Evolutionary conservation across 805 yeast genomes (phyloP).

Genomic region (Candida succiphila): DNA sequence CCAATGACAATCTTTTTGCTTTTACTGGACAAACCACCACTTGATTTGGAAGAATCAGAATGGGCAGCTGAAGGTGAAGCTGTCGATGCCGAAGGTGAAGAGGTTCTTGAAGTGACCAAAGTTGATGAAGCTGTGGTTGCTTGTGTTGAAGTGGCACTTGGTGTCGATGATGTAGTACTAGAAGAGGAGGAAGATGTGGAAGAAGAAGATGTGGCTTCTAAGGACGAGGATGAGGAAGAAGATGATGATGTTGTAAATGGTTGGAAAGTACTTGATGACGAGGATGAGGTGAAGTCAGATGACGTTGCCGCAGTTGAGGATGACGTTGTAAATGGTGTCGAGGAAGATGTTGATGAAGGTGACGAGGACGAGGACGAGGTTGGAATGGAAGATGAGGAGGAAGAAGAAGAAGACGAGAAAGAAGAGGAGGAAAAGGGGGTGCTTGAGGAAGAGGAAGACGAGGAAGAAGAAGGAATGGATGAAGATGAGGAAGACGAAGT

Average conservation of each 20-base stretch:
- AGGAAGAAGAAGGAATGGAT: neutral
- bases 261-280: constrained; percentile 3
- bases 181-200: constrained; percentile 4
- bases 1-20: constrained; percentile 52
- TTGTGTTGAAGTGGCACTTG: constrained; percentile 2
- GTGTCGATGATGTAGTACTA: constrained; percentile 1
- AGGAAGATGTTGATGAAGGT: constrained; percentile 7
- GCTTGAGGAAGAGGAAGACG: constrained; percentile 5
- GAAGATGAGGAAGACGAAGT: constrained; percentile 13
- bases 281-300: neutral
- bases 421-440: constrained; percentile 7
- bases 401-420: constrained; percentile 8
- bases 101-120: constrained; percentile 2
- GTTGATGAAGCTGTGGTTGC: neutral
- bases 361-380: neutral
- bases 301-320: constrained; percentile 6
- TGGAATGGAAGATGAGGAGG: constrained; percentile 2
- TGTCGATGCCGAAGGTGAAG: constrained; percentile 4
- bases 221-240: constrained; percentile 3
- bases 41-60: constrained; percentile 4
- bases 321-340: constrained; percentile 14
- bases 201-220: constrained; percentile 4
- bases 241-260: constrained; percentile 4
- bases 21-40: constrained; percentile 36
- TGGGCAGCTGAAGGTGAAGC: constrained; percentile 14